Evolutionary conservation across 1,284 basidiomycete genomes (phyloP), one percentile per base, ranked within the genome.

Genomic region (Pseudomicrostroma phylloplanum): DNA sequence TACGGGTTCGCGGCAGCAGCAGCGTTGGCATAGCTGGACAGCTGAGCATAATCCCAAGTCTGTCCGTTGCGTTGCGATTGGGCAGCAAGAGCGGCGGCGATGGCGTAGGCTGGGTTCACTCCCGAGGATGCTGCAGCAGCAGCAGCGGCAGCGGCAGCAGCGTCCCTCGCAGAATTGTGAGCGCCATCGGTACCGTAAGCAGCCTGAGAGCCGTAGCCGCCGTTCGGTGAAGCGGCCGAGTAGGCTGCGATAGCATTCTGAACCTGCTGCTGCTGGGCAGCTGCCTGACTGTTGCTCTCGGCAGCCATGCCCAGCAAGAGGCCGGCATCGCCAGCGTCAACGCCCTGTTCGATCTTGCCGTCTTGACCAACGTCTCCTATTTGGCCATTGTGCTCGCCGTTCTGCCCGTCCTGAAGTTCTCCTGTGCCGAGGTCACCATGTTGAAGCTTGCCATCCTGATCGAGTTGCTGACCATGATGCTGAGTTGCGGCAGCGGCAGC

Each of bases 221-320:
- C 17, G 6, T 17, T 23, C 7, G 51, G 25, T 15, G 51, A 19
- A 15, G 51, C 21, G 51, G 51, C 51, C 4, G 51, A 23, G 13
- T 21, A 54, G 21, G 25, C 51, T 19, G 51, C 51, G 21, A 54
- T 19, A 25, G 25, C 51, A 15, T 26, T 54, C 21, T 54, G 51
- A 6, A 54, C 21, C 21, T 54, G 51, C 51, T 54, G 43, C 51
- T 54, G 51, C 51, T 54, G 51, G 6, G 43, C 43, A 21, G 43
- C 43, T 21, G 43, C 43, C 43, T 48, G 43, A n/a, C 12, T 17
- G 17, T 17, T 48, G 21, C 43, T 48, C 43, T 48, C 43, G 21
- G 43, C 43, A 48, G 51, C 51, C 51, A 54, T 54, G 51, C 51
- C 51, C 7, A 54, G 51, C 13, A 54, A 25, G 21, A 54, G 26